Evolutionary conservation across 768 basidiomycete species (phyloP).

Genomic region (Mycena chlorophos): DNA sequence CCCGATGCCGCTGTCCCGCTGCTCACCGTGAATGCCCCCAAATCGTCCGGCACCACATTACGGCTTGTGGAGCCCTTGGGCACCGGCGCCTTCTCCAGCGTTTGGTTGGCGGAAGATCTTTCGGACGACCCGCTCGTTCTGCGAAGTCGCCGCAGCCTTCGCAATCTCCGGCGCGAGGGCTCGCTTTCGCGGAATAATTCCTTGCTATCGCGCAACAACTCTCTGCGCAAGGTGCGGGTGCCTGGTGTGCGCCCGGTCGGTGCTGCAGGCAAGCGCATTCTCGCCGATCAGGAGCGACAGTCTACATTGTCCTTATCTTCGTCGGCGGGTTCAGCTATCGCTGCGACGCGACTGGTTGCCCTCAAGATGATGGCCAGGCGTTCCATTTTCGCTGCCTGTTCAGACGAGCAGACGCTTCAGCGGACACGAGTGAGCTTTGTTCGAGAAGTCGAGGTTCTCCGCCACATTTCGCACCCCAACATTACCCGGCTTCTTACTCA

Average conservation of each 20-base stretch:
- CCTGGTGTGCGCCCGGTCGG: conserved; percentile 20
- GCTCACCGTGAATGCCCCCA: conserved; percentile 14
- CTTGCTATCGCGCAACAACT: conserved; percentile 9
- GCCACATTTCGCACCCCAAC: conserved; percentile 80
- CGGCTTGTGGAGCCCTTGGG: conserved; percentile 59
- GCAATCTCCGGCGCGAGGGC: conserved; percentile 35
- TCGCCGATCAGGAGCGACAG: conserved; percentile 14
- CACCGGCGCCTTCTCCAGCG: conserved; percentile 71
- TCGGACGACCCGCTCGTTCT: conserved; percentile 46
- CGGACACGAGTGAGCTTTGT: conserved; percentile 78
- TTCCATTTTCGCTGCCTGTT: conserved; percentile 26
- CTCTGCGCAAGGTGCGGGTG: conserved; percentile 18
- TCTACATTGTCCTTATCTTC: conserved; percentile 2
- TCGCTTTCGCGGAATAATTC: too few species aligned
- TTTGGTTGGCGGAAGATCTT: conserved; percentile 69
- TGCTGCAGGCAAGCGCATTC: conserved; percentile 12
- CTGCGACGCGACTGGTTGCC: conserved; percentile 40
- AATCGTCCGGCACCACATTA: conserved; percentile 36
- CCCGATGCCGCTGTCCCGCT: conserved; percentile 3
- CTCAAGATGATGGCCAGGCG: conserved; percentile 51
- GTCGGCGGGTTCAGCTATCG: neutral
- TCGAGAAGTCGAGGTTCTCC: conserved; percentile 81
- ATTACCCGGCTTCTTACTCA: conserved; percentile 72
- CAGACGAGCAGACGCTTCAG: conserved; percentile 40
- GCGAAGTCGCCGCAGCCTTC: conserved; percentile 41